Conservation (phyloP, 495 filamentous ascomycete genomes). For the Penicillium mononematosum region DNA sequence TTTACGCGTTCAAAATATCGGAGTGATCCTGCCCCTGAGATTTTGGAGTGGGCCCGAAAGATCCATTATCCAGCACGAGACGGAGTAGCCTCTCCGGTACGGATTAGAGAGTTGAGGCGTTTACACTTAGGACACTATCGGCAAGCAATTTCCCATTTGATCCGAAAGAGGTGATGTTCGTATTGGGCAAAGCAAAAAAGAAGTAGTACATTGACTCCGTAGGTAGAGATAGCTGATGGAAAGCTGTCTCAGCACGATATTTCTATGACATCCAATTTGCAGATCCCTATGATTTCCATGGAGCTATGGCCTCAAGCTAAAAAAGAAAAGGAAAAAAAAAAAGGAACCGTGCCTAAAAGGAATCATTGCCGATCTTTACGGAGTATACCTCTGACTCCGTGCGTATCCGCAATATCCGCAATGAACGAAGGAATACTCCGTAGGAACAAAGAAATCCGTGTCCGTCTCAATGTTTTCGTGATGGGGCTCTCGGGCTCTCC, state of each 20-base stretch:
- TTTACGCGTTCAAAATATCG: neutral
- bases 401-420: neutral
- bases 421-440: neutral
- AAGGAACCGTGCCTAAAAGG: neutral
- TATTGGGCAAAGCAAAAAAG: neutral
- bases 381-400: neutral
- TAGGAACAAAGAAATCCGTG: neutral
- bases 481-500: neutral
- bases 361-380: neutral
- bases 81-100: neutral
- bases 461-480: neutral
- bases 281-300: slow-evolving; percentile 1
- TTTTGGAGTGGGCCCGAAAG: slow-evolving; percentile 1
- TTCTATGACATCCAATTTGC: neutral
- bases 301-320: neutral
- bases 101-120: neutral
- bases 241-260: neutral
- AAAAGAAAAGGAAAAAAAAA: neutral
- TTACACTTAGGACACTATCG: slow-evolving; percentile 1
- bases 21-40: neutral
- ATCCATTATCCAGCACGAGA: neutral
- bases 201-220: neutral
- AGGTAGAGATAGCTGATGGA: too few species aligned
- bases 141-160: neutral
- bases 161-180: neutral